Percentiles rank a stretch among this genome's conserved stretches.
Evolutionary conservation across 805 yeast species (phyloP).

Genomic region (Clavispora carvajalis): DNA sequence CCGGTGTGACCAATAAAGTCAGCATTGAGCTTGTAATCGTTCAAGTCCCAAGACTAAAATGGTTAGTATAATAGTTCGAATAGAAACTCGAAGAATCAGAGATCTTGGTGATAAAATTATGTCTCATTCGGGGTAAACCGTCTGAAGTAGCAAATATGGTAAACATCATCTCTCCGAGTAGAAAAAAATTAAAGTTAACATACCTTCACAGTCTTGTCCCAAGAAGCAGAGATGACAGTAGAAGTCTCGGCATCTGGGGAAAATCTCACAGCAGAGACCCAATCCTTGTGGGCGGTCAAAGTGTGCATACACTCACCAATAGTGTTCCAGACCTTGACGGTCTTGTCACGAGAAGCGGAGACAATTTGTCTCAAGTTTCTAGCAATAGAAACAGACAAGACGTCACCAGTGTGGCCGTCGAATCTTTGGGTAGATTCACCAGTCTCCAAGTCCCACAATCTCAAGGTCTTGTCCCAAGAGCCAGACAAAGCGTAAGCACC

Average conservation of each 20-base stretch:
- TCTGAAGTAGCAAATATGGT: conserved; percentile 99
- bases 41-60: conserved; percentile 87
- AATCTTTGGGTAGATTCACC: conserved; percentile 94
- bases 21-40: conserved; percentile 79
- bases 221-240: conserved; percentile 93
- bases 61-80: conserved; percentile 39
- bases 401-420: conserved; percentile 97
- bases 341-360: conserved; percentile 98
- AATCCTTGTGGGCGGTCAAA: conserved; percentile 93
- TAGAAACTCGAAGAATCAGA: conserved; percentile 55
- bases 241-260: conserved; percentile 75
- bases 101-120: conserved; percentile 95
- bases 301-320: conserved; percentile 95
- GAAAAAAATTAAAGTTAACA: conserved; percentile 37
- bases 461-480: conserved; percentile 99
- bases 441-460: conserved; percentile 94
- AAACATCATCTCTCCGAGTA: conserved; percentile 49
- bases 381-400: conserved; percentile 93
- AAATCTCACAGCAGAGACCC: conserved; percentile 98
- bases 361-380: conserved; percentile 96
- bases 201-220: conserved; percentile 99
- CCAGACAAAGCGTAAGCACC: conserved; percentile 97
- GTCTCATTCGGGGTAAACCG: conserved; percentile 89
- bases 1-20: conserved; percentile 99
- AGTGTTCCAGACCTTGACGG: conserved; percentile 99